Evolutionary conservation across 352 stramenopile genomes (phyloP).

Genomic region (Aphanomyces astaci): DNA sequence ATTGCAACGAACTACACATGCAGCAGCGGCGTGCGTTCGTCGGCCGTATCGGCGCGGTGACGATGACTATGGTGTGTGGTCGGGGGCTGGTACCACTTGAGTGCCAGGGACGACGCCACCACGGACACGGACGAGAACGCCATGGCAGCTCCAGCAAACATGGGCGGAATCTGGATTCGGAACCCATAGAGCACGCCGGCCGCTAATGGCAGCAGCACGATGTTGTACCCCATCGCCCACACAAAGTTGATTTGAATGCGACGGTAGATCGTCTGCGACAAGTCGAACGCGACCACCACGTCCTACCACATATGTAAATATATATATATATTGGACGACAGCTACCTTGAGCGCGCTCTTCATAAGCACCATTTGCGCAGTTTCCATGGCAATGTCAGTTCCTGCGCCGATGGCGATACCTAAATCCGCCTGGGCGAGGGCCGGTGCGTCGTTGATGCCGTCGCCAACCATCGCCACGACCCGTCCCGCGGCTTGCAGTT

Average conservation of each 20-base stretch:
- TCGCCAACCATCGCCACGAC: conserved; percentile 96
- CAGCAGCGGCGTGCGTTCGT: conserved; percentile 6
- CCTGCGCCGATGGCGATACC: conserved; percentile 94
- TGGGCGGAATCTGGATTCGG: conserved; percentile 90
- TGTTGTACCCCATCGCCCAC: conserved; percentile 98
- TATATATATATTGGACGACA: no score
- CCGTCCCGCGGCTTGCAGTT: conserved; percentile 36
- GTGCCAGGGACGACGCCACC: conserved; percentile 89
- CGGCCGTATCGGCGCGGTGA: neutral
- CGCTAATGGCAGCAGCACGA: conserved; percentile 93
- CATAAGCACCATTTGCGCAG: conserved; percentile 85
- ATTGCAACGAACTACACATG: conserved; percentile 2
- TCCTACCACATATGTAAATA: no score
- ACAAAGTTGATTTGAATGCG: conserved; percentile 97
- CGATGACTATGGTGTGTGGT: neutral
- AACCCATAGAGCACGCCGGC: conserved; percentile 95
- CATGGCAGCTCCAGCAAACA: conserved; percentile 95
- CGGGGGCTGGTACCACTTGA: conserved; percentile 87
- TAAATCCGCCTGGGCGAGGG: conserved; percentile 94
- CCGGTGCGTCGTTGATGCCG: conserved; percentile 98
- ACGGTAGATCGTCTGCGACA: conserved; percentile 94
- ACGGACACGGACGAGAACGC: conserved; percentile 95
- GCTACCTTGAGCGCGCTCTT: conserved; percentile 9
- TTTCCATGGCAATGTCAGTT: conserved; percentile 97
- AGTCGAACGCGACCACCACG: conserved; percentile 94